Conservation (phyloP, 345 rosid genomes). For the Barbarea vulgaris region DNA sequence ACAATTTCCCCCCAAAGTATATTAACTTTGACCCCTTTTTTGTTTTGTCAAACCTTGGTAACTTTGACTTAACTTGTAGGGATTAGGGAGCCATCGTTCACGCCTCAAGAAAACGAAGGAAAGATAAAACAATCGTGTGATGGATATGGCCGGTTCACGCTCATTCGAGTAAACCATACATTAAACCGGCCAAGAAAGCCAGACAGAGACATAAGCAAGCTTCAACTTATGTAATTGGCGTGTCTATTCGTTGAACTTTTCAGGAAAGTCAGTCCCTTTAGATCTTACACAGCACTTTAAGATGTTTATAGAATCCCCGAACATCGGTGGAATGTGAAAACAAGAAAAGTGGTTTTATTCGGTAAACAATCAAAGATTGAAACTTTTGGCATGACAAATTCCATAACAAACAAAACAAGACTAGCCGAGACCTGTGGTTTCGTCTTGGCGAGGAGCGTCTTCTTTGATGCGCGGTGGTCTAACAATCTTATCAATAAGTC, state of each 20-base stretch:
- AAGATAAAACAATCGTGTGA: too few species aligned
- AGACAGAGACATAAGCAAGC: not conserved
- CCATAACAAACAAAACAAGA: not conserved
- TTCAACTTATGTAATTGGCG: slow-evolving; percentile 1
- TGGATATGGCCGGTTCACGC: not conserved
- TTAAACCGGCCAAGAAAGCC: not conserved
- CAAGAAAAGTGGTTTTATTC: not conserved
- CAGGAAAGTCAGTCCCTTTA: not conserved
- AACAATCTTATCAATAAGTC: slow-evolving; percentile 70
- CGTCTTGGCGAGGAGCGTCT: slow-evolving; percentile 55
- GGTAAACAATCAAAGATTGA: slow-evolving; percentile 9
- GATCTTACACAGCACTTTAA: slow-evolving; percentile 3
- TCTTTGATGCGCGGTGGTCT: slow-evolving; percentile 68
- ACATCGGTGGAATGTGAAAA: not conserved
- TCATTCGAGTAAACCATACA: not conserved
- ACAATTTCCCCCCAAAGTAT: not conserved
- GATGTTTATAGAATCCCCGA: not conserved
- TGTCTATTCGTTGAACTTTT: not conserved
- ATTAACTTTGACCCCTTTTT: not conserved
- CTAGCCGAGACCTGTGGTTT: slow-evolving; percentile 61
- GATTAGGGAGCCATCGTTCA: too few species aligned
- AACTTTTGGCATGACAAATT: not conserved
- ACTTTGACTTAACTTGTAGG: not conserved
- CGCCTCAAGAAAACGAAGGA: too few species aligned
- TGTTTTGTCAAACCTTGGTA: not conserved